Evolutionary conservation across 305 asterid species (phyloP).

Genomic region (Fraxinus ornus): DNA sequence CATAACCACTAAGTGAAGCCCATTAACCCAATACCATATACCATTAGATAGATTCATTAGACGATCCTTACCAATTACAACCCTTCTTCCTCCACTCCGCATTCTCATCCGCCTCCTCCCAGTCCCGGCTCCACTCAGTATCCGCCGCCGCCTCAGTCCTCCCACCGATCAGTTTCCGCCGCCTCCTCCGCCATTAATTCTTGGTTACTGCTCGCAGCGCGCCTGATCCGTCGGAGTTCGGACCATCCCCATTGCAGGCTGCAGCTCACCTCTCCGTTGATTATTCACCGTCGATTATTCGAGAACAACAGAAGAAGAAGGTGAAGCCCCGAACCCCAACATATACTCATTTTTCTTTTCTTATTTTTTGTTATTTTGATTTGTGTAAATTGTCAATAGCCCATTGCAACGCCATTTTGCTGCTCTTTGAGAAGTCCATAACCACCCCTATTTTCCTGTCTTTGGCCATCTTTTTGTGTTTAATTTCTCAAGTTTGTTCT

Average conservation of each 20-base stretch:
- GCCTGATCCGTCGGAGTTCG: neutral
- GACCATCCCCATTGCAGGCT: neutral
- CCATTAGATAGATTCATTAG: neutral
- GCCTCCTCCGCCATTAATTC: neutral
- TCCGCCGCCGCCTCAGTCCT: neutral
- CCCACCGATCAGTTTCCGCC: neutral
- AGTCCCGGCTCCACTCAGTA: neutral
- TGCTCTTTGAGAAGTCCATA: constrained; percentile 88
- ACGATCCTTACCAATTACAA: neutral
- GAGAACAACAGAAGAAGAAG: neutral
- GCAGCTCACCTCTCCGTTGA: neutral
- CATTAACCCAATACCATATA: neutral
- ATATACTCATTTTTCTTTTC: neutral
- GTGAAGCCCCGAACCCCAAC: neutral
- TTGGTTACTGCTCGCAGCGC: neutral
- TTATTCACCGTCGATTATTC: neutral
- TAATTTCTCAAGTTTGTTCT: neutral
- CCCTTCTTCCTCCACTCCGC: neutral
- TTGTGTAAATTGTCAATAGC: constrained; percentile 59
- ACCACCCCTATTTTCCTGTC: constrained; percentile 57
- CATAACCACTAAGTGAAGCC: neutral
- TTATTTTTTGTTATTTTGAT: neutral
- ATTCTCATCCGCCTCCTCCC: neutral
- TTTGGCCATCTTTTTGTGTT: constrained; percentile 32
- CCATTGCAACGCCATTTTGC: constrained; percentile 79